Base-by-base conservation (phyloP, 2,329 filamentous ascomycete species). In the Anthostomella pinea region DNA sequence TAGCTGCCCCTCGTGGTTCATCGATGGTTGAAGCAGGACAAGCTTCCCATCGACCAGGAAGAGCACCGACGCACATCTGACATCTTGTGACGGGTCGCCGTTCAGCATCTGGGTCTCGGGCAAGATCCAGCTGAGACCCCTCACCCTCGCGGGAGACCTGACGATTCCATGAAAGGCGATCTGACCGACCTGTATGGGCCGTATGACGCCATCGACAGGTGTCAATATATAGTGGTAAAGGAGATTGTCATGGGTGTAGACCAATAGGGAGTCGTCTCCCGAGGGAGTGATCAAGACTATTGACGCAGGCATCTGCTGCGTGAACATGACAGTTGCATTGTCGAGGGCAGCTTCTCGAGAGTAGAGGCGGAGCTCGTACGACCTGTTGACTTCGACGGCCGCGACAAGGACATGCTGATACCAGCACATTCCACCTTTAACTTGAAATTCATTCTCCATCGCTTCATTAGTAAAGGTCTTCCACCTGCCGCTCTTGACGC, bases 41-140 rank as follows among this genome's bases (percentile, higher is more conserved):
- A 98, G 77, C 60, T 98, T 98, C 19, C 91, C 93, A 57, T 98
- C 93, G 2, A 98, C 90, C n/a, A 98, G 73, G 55, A 98, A 95
- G 10, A 98, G 68, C 9, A 98, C 90, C 1, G 89, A 95, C 6
- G 93, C 93, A 36, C 91, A 85, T 9, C 88, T 84, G 7, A 98
- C 93, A 60, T 98, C 93, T 59, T 95, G 88, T 1, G 93, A 94
- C 8, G 93, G 93, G 58, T 98, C 93, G 10, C 93, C 93, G 49
- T 95, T 86, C 22, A 83, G 72, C 44, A 96, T 71, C 60, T 98
- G 93, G 44, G 82, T 82, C 53, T 97, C 91, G 2, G 93, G 93
- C 33, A 98, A 64, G 42, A 98, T 85, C 93, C 93, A 98, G 64
- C 89, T 96, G 25, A 98, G 79, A 8, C 90, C 87, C 49, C 93